phyloP scores from a whole-genome alignment of 345 rosid genomes.

The Salix arbutifolia region DNA sequence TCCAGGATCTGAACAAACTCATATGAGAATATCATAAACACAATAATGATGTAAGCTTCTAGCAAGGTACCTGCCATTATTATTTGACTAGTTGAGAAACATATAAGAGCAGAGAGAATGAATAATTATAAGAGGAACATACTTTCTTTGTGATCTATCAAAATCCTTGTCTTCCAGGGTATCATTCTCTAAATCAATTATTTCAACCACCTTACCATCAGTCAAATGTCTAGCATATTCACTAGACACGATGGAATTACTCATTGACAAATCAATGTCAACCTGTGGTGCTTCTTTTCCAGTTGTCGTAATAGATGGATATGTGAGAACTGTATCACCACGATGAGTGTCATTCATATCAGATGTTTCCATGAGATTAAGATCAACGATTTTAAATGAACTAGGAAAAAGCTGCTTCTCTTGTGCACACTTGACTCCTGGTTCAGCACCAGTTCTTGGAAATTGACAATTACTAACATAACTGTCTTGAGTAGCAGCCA shows the following conservation, averaged over 20 bases:
- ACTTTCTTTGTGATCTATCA: constrained; percentile 55
- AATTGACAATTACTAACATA: constrained; percentile 28
- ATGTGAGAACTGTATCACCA: constrained; percentile 34
- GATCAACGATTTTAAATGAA: constrained; percentile 87
- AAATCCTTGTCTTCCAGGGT: constrained; percentile 49
- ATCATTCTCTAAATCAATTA: constrained; percentile 88
- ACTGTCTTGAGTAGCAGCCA: constrained; percentile 26
- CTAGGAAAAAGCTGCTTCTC: constrained; percentile 76
- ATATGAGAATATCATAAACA: neutral
- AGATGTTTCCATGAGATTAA: constrained; percentile 74
- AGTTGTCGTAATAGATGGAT: constrained; percentile 31
- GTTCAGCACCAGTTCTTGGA: constrained; percentile 26
- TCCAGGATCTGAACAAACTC: neutral
- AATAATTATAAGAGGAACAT: constrained; percentile 20
- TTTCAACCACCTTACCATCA: constrained; percentile 68
- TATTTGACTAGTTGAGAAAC: neutral
- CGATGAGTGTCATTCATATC: constrained; percentile 52
- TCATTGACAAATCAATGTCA: constrained; percentile 77
- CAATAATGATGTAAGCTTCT: constrained; percentile 6
- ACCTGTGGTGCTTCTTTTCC: constrained; percentile 47
- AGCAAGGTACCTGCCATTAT: neutral
- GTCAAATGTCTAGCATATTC: constrained; percentile 42
- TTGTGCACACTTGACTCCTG: constrained; percentile 44
- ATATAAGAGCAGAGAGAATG: neutral
- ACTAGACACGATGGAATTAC: constrained; percentile 49